Evolutionary conservation across 495 filamentous ascomycete species (phyloP).

Genomic region (Tricharina praecox): DNA sequence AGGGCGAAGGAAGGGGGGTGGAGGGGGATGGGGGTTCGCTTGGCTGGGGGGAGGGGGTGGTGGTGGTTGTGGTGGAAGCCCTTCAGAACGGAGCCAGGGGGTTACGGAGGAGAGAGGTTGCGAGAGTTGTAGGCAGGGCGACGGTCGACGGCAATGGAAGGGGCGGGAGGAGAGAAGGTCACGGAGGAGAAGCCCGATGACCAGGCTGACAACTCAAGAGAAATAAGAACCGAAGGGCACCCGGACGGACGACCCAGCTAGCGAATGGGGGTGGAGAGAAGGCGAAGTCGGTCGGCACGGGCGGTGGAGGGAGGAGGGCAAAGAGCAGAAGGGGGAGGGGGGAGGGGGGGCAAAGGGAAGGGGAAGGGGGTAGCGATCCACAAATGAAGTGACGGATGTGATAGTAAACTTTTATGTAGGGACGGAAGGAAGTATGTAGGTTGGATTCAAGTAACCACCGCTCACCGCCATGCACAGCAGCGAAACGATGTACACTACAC

Average conservation of each 20-base stretch:
- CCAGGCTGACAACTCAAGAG: too few relatives aligned
- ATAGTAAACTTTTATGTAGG: not conserved
- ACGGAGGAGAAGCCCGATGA: too few relatives aligned
- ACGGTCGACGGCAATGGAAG: not conserved
- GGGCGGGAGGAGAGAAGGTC: not conserved
- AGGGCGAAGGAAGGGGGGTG: not conserved
- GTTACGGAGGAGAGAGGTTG: too few relatives aligned
- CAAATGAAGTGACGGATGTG: not conserved
- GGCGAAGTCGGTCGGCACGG: too few relatives aligned
- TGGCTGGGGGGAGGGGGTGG: not conserved
- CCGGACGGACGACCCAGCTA: not conserved
- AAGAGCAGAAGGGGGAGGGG: not conserved
- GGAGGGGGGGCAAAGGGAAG: not conserved
- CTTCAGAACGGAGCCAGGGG: too few relatives aligned
- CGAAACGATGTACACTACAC: not conserved
- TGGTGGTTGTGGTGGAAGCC: too few relatives aligned
- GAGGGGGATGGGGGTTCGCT: not conserved
- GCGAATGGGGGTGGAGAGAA: not conserved
- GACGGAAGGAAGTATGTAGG: not conserved
- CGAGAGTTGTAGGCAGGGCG: not conserved
- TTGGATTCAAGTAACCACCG: not conserved
- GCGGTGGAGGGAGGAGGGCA: not conserved
- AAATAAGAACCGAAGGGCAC: not conserved
- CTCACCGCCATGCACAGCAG: not conserved
- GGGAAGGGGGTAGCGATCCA: not conserved